Evolutionary conservation across 2,329 filamentous ascomycete species (phyloP), one percentile per base, ranked within the genome.

Genomic region (Aaosphaeria pasadenensis): DNA sequence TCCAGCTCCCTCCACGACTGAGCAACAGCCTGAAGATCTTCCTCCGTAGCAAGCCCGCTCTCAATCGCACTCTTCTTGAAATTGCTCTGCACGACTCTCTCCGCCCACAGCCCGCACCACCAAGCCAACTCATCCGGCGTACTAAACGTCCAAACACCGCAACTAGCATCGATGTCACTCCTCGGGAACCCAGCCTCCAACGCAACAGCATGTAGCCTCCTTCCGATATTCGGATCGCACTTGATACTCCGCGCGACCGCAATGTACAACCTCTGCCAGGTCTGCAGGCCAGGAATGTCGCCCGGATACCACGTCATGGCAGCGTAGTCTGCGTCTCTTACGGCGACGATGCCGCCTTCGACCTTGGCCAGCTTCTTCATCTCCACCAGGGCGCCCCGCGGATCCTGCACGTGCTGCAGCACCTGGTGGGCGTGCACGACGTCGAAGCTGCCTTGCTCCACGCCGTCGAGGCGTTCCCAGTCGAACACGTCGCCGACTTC

Each of bases 391-490:
- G 78, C 76, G 2, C 63, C 58, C 0, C 79, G 63, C 0, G 81
- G 81, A 50, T 79, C 71, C 24, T 68, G 63, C 4, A 85, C 66
- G 62, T 85, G 82, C 53, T 78, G 74, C 7, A 85, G 69, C 4
- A 85, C 76, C 58, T 84, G 81, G 56, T 83, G 79, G 28, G 74
- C 76, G 55, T 79, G 77, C 5, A 84, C 80, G n/a, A 85, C 62
- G 54, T 86, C 83, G 52, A 85, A 85, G 3, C 70, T 60, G 30
- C 52, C 62, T 43, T 64, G 58, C 17, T 58, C 48, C 5, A 63
- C 50, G 1, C 68, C 70, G 47, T 83, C 76, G 2, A 68, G 52
- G 40, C 72, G 76, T 2, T 66, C 49, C 45, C 78, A 69, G 11
- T 59, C 53, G 51, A 75, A 71, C 5, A 73, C 75, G 66, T 74